Evolutionary conservation across 306 rosid species (phyloP).

Genomic region (Vicia sativa): DNA sequence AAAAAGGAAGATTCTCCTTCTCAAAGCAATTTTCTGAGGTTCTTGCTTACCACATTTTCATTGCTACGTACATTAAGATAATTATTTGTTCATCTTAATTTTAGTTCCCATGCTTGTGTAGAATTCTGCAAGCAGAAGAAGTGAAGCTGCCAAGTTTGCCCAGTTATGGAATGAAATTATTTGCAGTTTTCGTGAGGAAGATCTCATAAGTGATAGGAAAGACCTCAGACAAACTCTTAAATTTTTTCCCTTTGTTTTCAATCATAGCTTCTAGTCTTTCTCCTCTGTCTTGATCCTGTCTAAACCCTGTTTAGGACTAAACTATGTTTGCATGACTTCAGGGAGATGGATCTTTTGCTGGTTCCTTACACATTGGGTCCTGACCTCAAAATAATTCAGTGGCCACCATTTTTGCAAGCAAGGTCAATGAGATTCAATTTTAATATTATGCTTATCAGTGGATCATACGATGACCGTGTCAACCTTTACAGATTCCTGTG

Average conservation of each 20-base stretch:
- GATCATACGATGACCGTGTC: conserved; percentile 45
- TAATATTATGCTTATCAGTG: conserved; percentile 27
- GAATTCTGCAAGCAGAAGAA: conserved; percentile 83
- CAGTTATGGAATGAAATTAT: conserved; percentile 97
- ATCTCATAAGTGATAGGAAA: conserved; percentile 89
- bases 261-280: conserved; percentile 34
- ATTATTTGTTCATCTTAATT: conserved; percentile 32
- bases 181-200: conserved; percentile 97
- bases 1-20: conserved; percentile 67
- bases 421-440: conserved; percentile 55
- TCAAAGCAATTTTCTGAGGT: conserved; percentile 84
- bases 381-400: conserved; percentile 82
- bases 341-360: conserved; percentile 95
- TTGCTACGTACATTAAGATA: conserved; percentile 20
- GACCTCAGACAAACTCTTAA: conserved; percentile 40
- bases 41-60: conserved; percentile 38
- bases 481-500: conserved; percentile 75
- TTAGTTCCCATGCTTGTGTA: conserved; percentile 43
- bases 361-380: conserved; percentile 92
- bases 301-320: conserved; percentile 38
- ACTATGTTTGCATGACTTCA: conserved; percentile 50
- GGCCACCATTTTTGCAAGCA: conserved; percentile 99
- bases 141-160: conserved; percentile 96
- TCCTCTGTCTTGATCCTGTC: conserved; percentile 32
- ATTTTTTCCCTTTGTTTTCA: conserved; percentile 26